phyloP scores from a whole-genome alignment of 2,329 filamentous ascomycete species.

The Chrysoporthe deuterocubensis region DNA sequence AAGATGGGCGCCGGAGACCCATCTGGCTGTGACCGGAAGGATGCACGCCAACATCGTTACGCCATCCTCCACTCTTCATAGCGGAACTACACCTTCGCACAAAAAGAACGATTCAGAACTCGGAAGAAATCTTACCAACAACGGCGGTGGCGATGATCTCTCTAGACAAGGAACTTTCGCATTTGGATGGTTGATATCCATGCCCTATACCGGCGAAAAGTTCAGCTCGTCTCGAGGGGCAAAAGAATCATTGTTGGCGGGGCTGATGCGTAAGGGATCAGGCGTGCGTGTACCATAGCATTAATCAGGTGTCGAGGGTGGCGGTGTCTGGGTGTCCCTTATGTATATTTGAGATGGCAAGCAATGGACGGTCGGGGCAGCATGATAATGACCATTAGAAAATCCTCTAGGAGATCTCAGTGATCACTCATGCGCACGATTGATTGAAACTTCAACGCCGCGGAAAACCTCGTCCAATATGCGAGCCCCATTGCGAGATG shows the following conservation, averaged over 20 bases:
- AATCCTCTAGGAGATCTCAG: slow-evolving; percentile 9
- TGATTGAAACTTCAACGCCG: neutral
- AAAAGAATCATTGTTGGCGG: neutral
- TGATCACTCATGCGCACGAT: slow-evolving; percentile 21
- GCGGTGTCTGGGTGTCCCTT: slow-evolving; percentile 18
- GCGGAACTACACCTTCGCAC: neutral
- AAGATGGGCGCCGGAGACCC: slow-evolving; percentile 11
- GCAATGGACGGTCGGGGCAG: slow-evolving; percentile 12
- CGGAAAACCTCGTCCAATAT: neutral
- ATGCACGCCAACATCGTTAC: slow-evolving; percentile 2
- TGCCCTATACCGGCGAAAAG: neutral
- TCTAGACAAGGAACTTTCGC: neutral
- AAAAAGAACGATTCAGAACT: neutral
- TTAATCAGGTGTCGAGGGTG: slow-evolving; percentile 11
- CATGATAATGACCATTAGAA: slow-evolving; percentile 25
- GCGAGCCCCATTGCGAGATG: neutral
- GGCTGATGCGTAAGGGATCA: neutral
- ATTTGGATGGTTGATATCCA: neutral
- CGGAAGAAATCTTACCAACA: neutral
- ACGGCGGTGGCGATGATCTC: neutral
- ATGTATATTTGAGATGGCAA: slow-evolving; percentile 26
- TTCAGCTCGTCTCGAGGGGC: neutral
- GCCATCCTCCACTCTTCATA: slow-evolving; percentile 18
- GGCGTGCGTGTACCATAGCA: slow-evolving; percentile 21
- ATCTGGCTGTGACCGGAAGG: slow-evolving; percentile 3